Conservation (phyloP, 768 basidiomycete genomes). For the Boletellus sp. region DNA sequence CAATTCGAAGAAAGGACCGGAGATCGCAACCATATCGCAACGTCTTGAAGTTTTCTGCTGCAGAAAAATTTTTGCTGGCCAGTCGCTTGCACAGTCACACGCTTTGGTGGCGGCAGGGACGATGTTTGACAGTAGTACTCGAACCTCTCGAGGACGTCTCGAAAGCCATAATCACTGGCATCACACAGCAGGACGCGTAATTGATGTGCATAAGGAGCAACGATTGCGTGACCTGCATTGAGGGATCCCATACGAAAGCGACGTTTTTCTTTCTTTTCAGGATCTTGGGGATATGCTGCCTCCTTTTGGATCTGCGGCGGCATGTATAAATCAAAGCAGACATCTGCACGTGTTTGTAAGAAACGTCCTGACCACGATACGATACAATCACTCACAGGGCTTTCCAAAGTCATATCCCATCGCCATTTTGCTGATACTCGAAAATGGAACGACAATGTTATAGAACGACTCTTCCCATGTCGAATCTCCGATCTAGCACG, state of each 20-base stretch:
- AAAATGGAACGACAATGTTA: conserved; percentile 52
- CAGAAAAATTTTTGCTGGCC: conserved; percentile 48
- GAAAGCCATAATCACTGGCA: conserved; percentile 33
- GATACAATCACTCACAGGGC: conserved; percentile 47
- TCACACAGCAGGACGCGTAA: conserved; percentile 60
- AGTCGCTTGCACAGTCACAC: conserved; percentile 46
- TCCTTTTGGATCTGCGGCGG: conserved; percentile 64
- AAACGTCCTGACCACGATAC: conserved; percentile 1
- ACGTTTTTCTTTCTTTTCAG: conserved; percentile 36
- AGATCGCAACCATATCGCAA: conserved; percentile 41
- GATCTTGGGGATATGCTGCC: conserved; percentile 48
- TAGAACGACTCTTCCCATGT: conserved; percentile 47
- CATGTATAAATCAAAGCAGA: conserved; percentile 63
- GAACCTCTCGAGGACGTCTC: conserved; percentile 46
- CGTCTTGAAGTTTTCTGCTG: conserved; percentile 40
- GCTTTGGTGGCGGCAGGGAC: conserved; percentile 37
- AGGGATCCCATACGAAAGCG: conserved; percentile 58
- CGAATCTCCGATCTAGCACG: conserved; percentile 54
- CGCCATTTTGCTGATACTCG: conserved; percentile 57
- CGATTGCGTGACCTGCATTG: conserved; percentile 51
- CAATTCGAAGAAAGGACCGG: conserved; percentile 43
- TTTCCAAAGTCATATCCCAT: conserved; percentile 57
- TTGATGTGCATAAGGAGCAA: conserved; percentile 72
- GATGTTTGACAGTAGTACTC: conserved; percentile 49
- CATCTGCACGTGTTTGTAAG: conserved; percentile 38